phyloP scores from a whole-genome alignment of 495 filamentous ascomycete genomes.

The Penicillium lividum region DNA sequence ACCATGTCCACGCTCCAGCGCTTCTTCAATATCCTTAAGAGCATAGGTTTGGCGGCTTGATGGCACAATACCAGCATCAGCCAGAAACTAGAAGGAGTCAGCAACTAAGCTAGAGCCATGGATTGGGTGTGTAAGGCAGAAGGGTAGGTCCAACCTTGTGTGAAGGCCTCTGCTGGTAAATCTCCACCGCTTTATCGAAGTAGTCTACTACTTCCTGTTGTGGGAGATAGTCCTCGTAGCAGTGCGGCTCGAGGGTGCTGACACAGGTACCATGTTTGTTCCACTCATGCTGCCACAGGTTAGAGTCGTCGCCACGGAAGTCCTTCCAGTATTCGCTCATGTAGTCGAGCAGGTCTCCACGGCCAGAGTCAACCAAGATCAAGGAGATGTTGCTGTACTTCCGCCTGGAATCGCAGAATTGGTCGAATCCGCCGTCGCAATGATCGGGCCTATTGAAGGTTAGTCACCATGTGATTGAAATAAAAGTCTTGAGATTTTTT shows the following conservation, averaged over 20 bases:
- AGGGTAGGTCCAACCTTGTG: constrained; percentile 35
- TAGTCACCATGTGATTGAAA: background rate
- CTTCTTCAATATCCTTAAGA: constrained; percentile 58
- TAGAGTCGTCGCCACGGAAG: constrained; percentile 61
- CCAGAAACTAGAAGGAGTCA: constrained; percentile 37
- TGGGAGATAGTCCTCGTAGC: constrained; percentile 67
- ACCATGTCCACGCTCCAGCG: constrained; percentile 65
- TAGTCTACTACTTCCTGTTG: constrained; percentile 63
- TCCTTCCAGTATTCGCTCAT: constrained; percentile 83
- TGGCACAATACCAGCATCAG: constrained; percentile 50
- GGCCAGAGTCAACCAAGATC: constrained; percentile 63
- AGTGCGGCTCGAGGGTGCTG: constrained; percentile 64
- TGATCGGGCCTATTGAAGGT: constrained; percentile 65
- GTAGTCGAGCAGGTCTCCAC: constrained; percentile 62
- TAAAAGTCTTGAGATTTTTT: background rate
- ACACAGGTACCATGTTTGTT: constrained; percentile 74
- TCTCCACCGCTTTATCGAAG: constrained; percentile 57
- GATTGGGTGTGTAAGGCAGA: background rate
- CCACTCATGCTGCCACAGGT: constrained; percentile 86
- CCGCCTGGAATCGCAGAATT: constrained; percentile 68
- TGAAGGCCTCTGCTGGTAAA: constrained; percentile 49
- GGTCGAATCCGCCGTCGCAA: constrained; percentile 78
- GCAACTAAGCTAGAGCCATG: background rate
- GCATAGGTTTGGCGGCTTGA: constrained; percentile 57
- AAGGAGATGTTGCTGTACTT: constrained; percentile 69